phyloP scores from a whole-genome alignment of 306 rosid species.

The Pyrus bretschneideri region DNA sequence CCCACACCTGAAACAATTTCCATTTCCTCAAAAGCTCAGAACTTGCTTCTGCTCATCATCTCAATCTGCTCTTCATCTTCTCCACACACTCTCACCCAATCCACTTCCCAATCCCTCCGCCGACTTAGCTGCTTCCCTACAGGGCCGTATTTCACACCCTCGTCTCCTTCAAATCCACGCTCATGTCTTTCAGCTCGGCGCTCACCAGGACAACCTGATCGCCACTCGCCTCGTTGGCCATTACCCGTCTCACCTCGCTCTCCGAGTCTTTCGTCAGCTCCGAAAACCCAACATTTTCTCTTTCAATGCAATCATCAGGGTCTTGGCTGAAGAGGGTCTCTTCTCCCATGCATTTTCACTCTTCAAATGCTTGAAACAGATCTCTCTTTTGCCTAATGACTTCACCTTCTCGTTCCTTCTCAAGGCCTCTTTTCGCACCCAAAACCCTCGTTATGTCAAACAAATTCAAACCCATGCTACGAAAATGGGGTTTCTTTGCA shows the following conservation, averaged over 20 bases:
- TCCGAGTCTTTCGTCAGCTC: conserved; percentile 35
- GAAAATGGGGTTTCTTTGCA: conserved; percentile 30
- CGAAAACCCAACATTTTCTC: conserved; percentile 49
- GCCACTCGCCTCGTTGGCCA: conserved; percentile 63
- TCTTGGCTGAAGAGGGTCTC: conserved; percentile 37
- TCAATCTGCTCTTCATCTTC: conserved; percentile 3
- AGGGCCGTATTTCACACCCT: conserved; percentile 26
- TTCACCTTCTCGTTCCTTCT: conserved; percentile 54
- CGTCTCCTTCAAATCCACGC: conserved; percentile 53
- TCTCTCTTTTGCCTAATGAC: conserved; percentile 41
- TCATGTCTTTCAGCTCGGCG: conserved; percentile 32
- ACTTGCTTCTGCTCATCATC: not conserved
- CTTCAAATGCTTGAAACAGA: conserved; percentile 29
- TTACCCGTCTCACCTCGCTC: conserved; percentile 35
- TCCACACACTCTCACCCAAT: conserved; percentile 14
- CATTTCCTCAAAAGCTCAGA: conserved; percentile 16
- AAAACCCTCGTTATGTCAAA: conserved; percentile 19
- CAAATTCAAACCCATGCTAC: conserved; percentile 43
- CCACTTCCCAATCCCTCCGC: conserved; percentile 3
- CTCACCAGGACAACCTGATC: conserved; percentile 49
- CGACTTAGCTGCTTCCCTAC: conserved; percentile 28
- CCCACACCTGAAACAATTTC: not conserved
- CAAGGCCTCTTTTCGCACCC: conserved; percentile 34
- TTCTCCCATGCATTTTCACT: conserved; percentile 23
- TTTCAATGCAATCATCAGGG: conserved; percentile 49